These are phyloP conservation scores for Trapa incisa DNA, from an alignment of 345 rosid species.

Conservation along the genomic window DNA sequence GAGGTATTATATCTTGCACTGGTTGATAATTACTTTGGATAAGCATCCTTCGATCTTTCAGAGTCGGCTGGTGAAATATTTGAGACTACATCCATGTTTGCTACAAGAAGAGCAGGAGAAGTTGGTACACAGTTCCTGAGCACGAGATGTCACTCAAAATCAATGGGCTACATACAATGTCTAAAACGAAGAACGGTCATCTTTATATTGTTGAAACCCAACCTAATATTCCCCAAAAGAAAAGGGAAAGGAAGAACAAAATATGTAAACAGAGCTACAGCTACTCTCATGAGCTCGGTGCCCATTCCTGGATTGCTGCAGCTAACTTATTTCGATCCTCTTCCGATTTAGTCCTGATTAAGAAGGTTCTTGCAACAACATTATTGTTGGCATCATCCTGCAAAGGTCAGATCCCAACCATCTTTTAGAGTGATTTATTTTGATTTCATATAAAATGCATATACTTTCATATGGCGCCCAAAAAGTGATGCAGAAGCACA, in stretches of 20 bases:
- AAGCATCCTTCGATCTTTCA: too few species aligned
- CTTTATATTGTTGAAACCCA: background rate
- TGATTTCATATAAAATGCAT: background rate
- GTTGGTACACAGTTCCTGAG: conserved; percentile 2
- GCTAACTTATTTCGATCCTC: conserved; percentile 74
- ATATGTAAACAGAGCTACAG: background rate
- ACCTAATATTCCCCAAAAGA: background rate
- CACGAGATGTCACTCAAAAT: conserved; percentile 4
- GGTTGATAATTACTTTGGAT: too few species aligned
- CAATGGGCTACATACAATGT: conserved; percentile 4
- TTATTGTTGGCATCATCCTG: conserved; percentile 39
- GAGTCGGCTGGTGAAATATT: background rate
- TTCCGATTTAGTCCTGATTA: conserved; percentile 57
- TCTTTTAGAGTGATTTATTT: background rate
- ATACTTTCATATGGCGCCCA: background rate
- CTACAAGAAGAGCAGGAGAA: background rate
- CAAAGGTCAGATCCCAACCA: conserved; percentile 7
- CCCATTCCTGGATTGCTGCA: conserved; percentile 60
- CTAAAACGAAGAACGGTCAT: background rate
- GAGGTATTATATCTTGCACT: too few species aligned
- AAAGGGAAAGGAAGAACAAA: background rate
- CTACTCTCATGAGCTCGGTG: conserved; percentile 47
- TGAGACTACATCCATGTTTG: background rate
- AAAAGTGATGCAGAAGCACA: background rate
- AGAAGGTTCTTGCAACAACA: conserved; percentile 60